Conservation (phyloP, 768 basidiomycete genomes). For the Suillus hirtellus region DNA sequence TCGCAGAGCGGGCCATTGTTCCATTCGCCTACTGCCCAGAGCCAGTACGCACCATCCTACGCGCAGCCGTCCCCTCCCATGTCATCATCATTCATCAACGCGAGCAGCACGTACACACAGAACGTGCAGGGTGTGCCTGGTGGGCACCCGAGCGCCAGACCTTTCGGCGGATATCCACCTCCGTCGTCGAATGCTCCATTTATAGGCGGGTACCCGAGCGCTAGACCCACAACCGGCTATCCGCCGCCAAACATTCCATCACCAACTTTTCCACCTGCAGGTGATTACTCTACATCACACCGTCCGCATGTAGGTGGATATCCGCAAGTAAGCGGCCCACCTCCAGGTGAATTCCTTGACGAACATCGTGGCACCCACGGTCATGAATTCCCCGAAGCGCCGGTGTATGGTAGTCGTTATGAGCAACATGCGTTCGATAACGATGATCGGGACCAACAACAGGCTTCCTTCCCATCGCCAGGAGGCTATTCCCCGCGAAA, state of each 20-base stretch:
- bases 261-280: not conserved
- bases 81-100: not conserved
- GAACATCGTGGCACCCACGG: slow-evolving; percentile 16
- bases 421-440: slow-evolving; percentile 9
- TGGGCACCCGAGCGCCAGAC: not conserved
- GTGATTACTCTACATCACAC: not conserved
- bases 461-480: not conserved
- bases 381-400: slow-evolving; percentile 41
- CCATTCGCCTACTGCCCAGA: slow-evolving; percentile 21
- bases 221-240: not conserved
- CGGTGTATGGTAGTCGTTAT: slow-evolving; percentile 28
- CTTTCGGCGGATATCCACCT: not conserved
- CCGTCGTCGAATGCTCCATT: not conserved
- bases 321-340: slow-evolving; percentile 20
- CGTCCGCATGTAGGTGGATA: slow-evolving; percentile 16
- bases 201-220: not conserved
- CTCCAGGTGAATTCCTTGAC: slow-evolving; percentile 17
- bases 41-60: slow-evolving; percentile 29
- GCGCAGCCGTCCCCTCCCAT: slow-evolving; percentile 16
- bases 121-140: not conserved
- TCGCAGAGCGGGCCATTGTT: slow-evolving; percentile 4
- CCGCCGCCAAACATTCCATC: not conserved
- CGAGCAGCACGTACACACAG: not conserved
- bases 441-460: not conserved
- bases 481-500: slow-evolving; percentile 7